Evolutionary conservation across 208 protist species (phyloP).

Genomic region (Trypanosoma congolense): DNA sequence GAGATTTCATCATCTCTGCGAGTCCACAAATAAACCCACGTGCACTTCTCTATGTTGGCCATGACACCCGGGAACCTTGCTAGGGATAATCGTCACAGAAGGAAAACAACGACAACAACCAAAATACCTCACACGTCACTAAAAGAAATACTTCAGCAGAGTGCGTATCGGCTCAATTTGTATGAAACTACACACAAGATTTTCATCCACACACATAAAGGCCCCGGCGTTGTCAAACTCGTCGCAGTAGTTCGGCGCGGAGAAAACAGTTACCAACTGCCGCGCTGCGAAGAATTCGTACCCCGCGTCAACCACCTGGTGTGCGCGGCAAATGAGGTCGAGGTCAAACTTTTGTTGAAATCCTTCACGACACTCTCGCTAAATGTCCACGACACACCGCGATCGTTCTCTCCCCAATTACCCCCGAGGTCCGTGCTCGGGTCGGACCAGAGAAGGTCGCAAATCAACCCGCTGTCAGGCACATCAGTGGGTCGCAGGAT

Average conservation of each 20-base stretch:
- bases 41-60: no score
- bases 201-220: slow-evolving; percentile 95
- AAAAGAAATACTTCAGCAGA: slow-evolving; percentile 15
- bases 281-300: slow-evolving; percentile 98
- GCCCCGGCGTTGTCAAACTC: slow-evolving; percentile 98
- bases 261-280: slow-evolving; percentile 97
- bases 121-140: not conserved
- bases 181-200: slow-evolving; percentile 84
- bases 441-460: slow-evolving; percentile 98
- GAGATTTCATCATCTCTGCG: no score
- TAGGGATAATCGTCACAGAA: no score
- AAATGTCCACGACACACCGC: slow-evolving; percentile 97
- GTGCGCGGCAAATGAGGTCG: slow-evolving; percentile 97
- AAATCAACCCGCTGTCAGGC: slow-evolving; percentile 95
- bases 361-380: slow-evolving; percentile 90
- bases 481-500: slow-evolving; percentile 95
- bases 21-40: no score
- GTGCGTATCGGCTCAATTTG: slow-evolving; percentile 22
- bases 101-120: not conserved
- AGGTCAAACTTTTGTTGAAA: slow-evolving; percentile 95
- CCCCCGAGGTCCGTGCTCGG: slow-evolving; percentile 83
- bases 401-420: slow-evolving; percentile 96
- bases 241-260: slow-evolving; percentile 93
- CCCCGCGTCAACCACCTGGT: slow-evolving; percentile 96
- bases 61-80: no score